Conservation (phyloP, 2,329 filamentous ascomycete genomes). For the Colletotrichum echinochloae region DNA sequence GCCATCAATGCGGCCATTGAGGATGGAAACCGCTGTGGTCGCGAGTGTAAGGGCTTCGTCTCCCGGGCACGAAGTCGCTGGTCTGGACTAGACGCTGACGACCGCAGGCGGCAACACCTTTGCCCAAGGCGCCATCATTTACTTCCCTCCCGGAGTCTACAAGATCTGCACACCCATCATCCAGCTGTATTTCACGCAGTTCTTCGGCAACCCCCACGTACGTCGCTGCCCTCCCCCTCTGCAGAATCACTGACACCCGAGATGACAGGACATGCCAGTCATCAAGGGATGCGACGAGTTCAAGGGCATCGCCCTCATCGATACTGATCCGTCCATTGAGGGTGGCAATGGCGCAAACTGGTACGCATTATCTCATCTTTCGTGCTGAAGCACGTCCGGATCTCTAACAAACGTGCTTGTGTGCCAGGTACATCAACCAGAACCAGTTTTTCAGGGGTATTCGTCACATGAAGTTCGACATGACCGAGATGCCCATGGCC, state of each 20-base stretch:
- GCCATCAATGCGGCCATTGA: conserved; percentile 63
- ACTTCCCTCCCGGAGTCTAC: conserved; percentile 63
- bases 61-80: no score
- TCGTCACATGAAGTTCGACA: conserved; percentile 72
- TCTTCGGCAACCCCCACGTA: conserved; percentile 53
- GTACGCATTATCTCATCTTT: background rate
- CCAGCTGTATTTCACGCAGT: conserved; percentile 72
- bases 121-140: conserved; percentile 44
- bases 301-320: conserved; percentile 77
- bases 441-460: conserved; percentile 75
- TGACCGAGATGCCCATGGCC: conserved; percentile 61
- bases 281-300: conserved; percentile 13
- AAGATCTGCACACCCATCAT: conserved; percentile 67
- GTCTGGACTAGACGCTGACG: no score
- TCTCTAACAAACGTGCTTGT: no score
- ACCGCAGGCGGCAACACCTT: conserved; percentile 47
- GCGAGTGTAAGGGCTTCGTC: conserved; percentile 20
- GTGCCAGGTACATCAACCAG: conserved; percentile 47
- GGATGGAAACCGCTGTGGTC: conserved; percentile 50
- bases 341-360: conserved; percentile 48
- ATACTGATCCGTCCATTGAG: conserved; percentile 70
- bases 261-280: background rate
- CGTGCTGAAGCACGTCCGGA: no score
- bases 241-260: no score
- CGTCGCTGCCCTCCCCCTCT: no score